Evolutionary conservation across 225 moss, liverwort and hornwort genomes (phyloP).

Genomic region (Lunularia cruciata): DNA sequence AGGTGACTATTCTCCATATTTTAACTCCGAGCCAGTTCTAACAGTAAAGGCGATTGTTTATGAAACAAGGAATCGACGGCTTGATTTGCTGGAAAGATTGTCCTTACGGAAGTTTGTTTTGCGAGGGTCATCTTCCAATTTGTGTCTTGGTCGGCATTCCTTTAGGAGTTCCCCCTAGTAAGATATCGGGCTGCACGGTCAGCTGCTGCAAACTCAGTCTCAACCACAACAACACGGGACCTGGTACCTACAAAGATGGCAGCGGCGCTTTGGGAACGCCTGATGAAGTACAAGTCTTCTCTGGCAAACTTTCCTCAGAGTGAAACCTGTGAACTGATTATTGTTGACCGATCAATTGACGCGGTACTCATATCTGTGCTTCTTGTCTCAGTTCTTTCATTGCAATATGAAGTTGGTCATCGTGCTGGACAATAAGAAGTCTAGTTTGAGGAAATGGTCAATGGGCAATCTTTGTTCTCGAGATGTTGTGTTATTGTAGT

Average conservation of each 20-base stretch:
- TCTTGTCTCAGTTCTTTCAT: background rate
- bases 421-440: background rate
- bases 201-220: conserved; percentile 52
- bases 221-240: conserved; percentile 67
- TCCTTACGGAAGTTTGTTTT: background rate
- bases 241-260: conserved; percentile 90
- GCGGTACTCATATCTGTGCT: conserved; percentile 45
- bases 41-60: too few species aligned
- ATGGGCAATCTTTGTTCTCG: too few species aligned
- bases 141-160: background rate
- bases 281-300: conserved; percentile 87
- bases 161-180: conserved; percentile 94
- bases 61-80: too few species aligned
- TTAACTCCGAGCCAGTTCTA: background rate
- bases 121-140: background rate
- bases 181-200: conserved; percentile 78
- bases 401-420: background rate
- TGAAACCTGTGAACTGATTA: conserved; percentile 93
- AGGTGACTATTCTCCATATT: conserved; percentile 42
- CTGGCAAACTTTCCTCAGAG: conserved; percentile 66
- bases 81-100: too few species aligned
- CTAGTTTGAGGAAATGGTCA: too few species aligned
- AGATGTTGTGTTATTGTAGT: background rate
- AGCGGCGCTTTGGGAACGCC: conserved; percentile 83
- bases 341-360: conserved; percentile 90